phyloP scores from a whole-genome alignment of 129 eudicot genomes.

The Flaveria bidentis region DNA sequence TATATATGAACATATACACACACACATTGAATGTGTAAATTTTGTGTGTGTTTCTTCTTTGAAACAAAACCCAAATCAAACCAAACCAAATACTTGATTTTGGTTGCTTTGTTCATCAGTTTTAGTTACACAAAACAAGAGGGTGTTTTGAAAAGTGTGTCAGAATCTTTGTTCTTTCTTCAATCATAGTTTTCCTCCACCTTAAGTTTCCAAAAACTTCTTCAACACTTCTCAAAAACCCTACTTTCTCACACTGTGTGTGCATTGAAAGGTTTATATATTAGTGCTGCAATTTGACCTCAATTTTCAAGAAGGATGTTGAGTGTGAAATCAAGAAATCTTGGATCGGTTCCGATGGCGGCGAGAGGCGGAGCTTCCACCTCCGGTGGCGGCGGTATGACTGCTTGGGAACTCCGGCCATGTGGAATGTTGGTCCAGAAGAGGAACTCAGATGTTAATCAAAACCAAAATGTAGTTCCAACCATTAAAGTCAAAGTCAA shows the following conservation, averaged over 20 bases:
- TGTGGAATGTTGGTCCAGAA: constrained; percentile 94
- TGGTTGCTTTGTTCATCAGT: constrained; percentile 39
- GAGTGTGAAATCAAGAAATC: constrained; percentile 51
- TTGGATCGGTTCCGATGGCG: constrained; percentile 34
- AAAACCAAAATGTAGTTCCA: constrained; percentile 42
- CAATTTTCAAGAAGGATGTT: constrained; percentile 35
- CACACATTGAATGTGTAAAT: constrained; percentile 22
- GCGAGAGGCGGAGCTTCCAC: constrained; percentile 32
- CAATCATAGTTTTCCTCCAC: constrained; percentile 60
- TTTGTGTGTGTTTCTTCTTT: constrained; percentile 13
- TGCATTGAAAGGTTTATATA: constrained; percentile 25
- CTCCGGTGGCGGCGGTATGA: constrained; percentile 35
- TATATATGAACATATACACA: constrained; percentile 15
- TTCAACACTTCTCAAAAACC: constrained; percentile 34
- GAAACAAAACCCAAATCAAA: constrained; percentile 28
- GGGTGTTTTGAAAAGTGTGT: constrained; percentile 50
- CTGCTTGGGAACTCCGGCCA: constrained; percentile 77
- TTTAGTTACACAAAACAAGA: constrained; percentile 37
- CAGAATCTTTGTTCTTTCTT: constrained; percentile 68
- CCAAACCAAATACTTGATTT: constrained; percentile 48
- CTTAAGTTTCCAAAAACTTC: constrained; percentile 58
- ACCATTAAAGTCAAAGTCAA: constrained; percentile 75
- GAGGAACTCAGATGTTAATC: constrained; percentile 70
- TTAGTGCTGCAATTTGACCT: constrained; percentile 29
- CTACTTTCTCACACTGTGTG: constrained; percentile 30